phyloP scores from a whole-genome alignment of 441 rosid genomes.

The Sinapis alba region DNA sequence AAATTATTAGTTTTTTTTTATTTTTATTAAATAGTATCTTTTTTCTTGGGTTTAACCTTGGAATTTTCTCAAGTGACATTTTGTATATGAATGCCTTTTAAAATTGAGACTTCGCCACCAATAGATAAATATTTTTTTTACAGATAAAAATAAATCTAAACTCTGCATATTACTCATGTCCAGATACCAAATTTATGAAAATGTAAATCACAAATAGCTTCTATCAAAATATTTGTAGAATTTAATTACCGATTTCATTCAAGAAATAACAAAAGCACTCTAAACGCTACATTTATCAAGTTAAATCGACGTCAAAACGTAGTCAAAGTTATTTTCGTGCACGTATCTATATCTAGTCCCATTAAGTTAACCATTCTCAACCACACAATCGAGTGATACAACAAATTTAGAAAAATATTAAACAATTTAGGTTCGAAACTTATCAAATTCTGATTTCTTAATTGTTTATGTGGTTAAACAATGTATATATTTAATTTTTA shows the following conservation, averaged over 20 bases:
- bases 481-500: too few relatives aligned
- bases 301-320: neutral
- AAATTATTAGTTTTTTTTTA: too few relatives aligned
- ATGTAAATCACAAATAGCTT: neutral
- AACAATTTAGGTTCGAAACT: too few relatives aligned
- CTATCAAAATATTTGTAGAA: neutral
- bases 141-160: neutral
- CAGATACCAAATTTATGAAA: neutral
- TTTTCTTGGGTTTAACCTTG: neutral
- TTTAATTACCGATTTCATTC: neutral
- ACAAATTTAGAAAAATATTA: too few relatives aligned
- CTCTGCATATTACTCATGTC: neutral
- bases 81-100: neutral
- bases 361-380: neutral
- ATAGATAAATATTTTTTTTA: neutral
- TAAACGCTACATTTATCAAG: neutral
- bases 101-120: neutral
- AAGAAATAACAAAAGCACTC: neutral
- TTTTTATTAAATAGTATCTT: too few relatives aligned
- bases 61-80: neutral
- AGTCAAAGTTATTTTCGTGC: neutral
- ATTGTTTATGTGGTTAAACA: too few relatives aligned
- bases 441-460: too few relatives aligned
- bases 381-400: too few relatives aligned
- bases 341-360: conserved; percentile 5